Evolutionary conservation across 2,329 filamentous ascomycete genomes (phyloP), one percentile per base, ranked within the genome.

Genomic region (Trichoderma hamatum): DNA sequence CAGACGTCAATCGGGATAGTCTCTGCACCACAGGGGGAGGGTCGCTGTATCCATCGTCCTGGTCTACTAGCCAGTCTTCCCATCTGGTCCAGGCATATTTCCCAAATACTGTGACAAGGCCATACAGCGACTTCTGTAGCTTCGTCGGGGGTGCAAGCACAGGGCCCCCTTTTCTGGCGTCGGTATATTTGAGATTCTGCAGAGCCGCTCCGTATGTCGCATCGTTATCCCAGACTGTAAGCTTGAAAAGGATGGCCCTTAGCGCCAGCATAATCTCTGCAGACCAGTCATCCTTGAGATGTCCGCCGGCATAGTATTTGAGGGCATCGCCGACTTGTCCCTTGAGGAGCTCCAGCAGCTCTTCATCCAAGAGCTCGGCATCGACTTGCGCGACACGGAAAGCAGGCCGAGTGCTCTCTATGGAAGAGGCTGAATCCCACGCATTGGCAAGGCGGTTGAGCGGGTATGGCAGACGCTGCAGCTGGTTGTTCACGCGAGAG

Each of bases 371-470:
- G 61, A 99, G 84, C 79, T 98, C 96, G 46, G 96, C 94, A 79
- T 99, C 96, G 54, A 98, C 93, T 81, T 99, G 96, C 32, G 95
- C 94, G 32, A 99, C 96, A 66, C 96, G 90, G 78, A 97, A 97
- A 13, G 92, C 90, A 5, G 96, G 95, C 19, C 89, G 85, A 28
- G 92, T 95, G 55, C 93, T 93, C 76, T 94, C 90, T 70, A 92
- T 89, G 6, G 91, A 90, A 49, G 88, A 88, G 52, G 95, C 82
- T 5, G 86, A 82, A 76, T 94, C 88, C 93, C 92, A 97, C 67
- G 88, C 81, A 46, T 76, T 39, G 82, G 84, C 85, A 64, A 91
- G 77, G 70, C 83, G 83, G 78, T 87, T 86, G 71, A 93, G 80
- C n/a, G 90, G 89, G 71, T 83, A 86, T 4, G 88, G 88, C 7